Evolutionary conservation across 768 basidiomycete species (phyloP), one percentile per base, ranked within the genome.

Genomic region (Sarcomyxa edulis): DNA sequence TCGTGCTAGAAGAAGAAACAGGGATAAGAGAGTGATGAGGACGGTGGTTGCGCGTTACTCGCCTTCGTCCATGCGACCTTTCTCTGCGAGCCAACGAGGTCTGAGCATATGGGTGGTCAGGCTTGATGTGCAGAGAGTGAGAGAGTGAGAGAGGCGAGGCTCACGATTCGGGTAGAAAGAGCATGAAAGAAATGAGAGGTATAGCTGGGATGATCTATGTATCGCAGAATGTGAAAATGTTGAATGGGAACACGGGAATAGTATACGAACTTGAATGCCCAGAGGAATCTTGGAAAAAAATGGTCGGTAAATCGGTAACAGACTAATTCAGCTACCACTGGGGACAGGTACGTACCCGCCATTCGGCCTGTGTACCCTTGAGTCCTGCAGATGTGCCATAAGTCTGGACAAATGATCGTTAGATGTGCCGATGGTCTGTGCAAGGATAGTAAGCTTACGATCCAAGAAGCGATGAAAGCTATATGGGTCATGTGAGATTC

Each of bases 51-150:
- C n/a, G n/a, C n/a, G 24, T 21, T 4, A 46, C 49, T 4, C 41
- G 47, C 68, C 68, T 46, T 76, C 74, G 3, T 73, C 65, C 24
- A 66, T 50, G 5, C 71, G 60, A 7, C 71, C 73, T 34, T 71
- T 68, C 52, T 71, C 65, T 30, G 74, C 73, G 45, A 77, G 60
- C 66, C 71, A 79, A 8, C 76, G 65, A 1, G 75, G 72, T 7
- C 62, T 62, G 18, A 8, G 25, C 6, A 19, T 3, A 30, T 11
- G 22, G 22, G 3, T 39, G 22, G 12, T 16, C 27, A 24, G 11
- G 11, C 6, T 0, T 41, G 2, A 11, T 20, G 32, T 23, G 20
- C 8, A 19, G 19, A 8, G 11, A 10, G 4, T n/a, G n/a, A n/a
- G 30, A 15, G 8, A 7, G 16, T 18, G 26, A 19, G n/a, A 4